Base-by-base conservation (phyloP, 1,139 yeast genomes). In the Pichia sp. region DNA sequence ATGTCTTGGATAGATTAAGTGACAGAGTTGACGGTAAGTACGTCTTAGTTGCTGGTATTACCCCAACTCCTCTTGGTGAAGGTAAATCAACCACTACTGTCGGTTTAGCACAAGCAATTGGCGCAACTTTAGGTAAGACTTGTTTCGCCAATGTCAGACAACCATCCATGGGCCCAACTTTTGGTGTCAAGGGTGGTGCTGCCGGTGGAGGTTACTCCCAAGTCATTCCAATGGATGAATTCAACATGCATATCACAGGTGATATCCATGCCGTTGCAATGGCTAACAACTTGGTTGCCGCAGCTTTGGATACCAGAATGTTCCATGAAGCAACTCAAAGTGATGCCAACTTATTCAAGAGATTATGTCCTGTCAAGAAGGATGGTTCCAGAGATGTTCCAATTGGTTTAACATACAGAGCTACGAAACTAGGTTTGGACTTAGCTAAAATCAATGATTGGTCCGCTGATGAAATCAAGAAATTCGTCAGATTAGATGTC, bases 191-290 rank as follows among this genome's bases (percentile, higher is more conserved):
- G 69, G 97, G 97, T 64, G 98, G 98, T 68, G 98, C 98, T 52
- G 97, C 98, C 26, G 98, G 98, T 63, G 98, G 98, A 64, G 98
- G 98, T 50, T 92, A 90, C 68, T 84, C 97, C 8, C 97, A 92
- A 70, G 97, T 92, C 43, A 88, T 92, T 61, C 98, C 98, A 52
- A 92, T 92, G 98, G 98, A 92, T 65, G 98, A 92, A 68, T 92
- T 92, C 74, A 92, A 92, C 72, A 80, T 92, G 85, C 98, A 92
- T 65, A 80, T 92, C 55, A 92, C 98, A 43, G 98, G 98, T 65
- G 98, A 92, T 65, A 90, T 92, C 56, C 98, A 92, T 65, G 98
- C 98, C 46, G 87, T 92, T 55, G 79, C 95, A 45, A 90, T 90
- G 73, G 97, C 98, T 44, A 90, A 88, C 65, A 92, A 92, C 67